Evolutionary conservation across 768 basidiomycete species (phyloP).

Genomic region (Serendipita sp.): DNA sequence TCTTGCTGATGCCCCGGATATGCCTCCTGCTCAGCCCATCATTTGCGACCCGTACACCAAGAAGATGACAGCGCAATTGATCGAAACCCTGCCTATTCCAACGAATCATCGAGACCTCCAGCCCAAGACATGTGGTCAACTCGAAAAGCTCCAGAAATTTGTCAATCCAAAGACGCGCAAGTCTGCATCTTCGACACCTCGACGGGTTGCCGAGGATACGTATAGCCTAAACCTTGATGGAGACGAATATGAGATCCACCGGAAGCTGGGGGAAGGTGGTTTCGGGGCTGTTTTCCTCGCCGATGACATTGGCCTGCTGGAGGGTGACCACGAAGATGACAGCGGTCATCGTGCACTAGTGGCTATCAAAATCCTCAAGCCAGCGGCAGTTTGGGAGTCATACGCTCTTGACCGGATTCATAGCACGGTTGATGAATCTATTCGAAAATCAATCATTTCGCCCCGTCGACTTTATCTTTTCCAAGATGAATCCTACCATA

Average conservation of each 20-base stretch:
- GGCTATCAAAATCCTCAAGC: slow-evolving; percentile 85
- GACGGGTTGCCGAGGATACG: slow-evolving; percentile 15
- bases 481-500: slow-evolving; percentile 75
- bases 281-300: slow-evolving; percentile 94
- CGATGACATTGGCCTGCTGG: slow-evolving; percentile 34
- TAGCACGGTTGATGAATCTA: slow-evolving; percentile 37
- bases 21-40: slow-evolving; percentile 12
- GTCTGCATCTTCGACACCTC: neutral
- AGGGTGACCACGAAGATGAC: slow-evolving; percentile 36
- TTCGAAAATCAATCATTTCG: slow-evolving; percentile 53
- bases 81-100: neutral
- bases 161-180: slow-evolving; percentile 28
- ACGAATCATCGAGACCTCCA: slow-evolving; percentile 43
- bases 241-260: slow-evolving; percentile 45
- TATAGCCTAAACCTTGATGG: slow-evolving; percentile 48
- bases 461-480: slow-evolving; percentile 73
- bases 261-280: slow-evolving; percentile 89
- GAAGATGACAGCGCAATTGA: neutral
- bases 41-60: slow-evolving; percentile 19
- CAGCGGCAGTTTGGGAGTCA: slow-evolving; percentile 85
- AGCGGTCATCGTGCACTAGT: slow-evolving; percentile 32
- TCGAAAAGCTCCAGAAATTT: slow-evolving; percentile 61
- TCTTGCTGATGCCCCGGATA: neutral
- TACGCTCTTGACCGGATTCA: slow-evolving; percentile 68
- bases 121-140: slow-evolving; percentile 34